Base-by-base conservation (phyloP, 2,329 filamentous ascomycete species). In the Alternaria conjuncta region DNA sequence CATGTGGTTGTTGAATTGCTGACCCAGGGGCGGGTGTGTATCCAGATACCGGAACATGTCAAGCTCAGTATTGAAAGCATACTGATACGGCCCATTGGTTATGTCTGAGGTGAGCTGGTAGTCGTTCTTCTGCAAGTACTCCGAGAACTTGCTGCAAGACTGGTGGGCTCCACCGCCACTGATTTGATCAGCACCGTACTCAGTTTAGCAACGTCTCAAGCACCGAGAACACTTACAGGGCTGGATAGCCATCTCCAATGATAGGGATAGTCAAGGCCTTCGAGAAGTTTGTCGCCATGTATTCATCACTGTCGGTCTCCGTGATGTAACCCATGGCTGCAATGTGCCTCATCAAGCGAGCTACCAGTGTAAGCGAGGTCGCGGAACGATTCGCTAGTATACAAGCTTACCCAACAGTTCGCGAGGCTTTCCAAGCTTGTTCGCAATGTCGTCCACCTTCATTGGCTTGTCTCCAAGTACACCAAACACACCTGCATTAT, bases 291-390 rank as follows among this genome's bases (percentile, higher is more conserved):
- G 51, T 54, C 1, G 51, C 20, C 12, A 15, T 25, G 21, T 54
- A 54, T 43, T 54, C 51, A 25, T 54, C 51, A 41, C 13, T 25
- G 11, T 13, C 32, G 8, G 32, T 54, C 30, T 54, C 51, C 2
- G 23, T 43, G 20, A 54, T 54, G 51, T 41, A 54, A 15, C 51
- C 51, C 51, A 54, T 54, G 51, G 51, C 51, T 41, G 51, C 51
- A 15, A 54, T 41, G 13, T 54, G 51, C 20, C 23, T 54, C 51
- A 54, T 54, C 32, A 43, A 23, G 20, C 51, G 51, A 23, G 32
- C 51, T 54, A 21, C 13, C 32, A 5, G 18, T 18, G 51, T 54
- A 25, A 54, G 51, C 30, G 51, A 21, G 20, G 21, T 49, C 23
- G 3, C 21, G 44, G 18, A 46, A 46, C n/a, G 36, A 41, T 6